These are phyloP conservation scores for Tetrahymena malaccensis DNA, from an alignment of 73 alveolate genomes.

Conservation along the genomic window DNA sequence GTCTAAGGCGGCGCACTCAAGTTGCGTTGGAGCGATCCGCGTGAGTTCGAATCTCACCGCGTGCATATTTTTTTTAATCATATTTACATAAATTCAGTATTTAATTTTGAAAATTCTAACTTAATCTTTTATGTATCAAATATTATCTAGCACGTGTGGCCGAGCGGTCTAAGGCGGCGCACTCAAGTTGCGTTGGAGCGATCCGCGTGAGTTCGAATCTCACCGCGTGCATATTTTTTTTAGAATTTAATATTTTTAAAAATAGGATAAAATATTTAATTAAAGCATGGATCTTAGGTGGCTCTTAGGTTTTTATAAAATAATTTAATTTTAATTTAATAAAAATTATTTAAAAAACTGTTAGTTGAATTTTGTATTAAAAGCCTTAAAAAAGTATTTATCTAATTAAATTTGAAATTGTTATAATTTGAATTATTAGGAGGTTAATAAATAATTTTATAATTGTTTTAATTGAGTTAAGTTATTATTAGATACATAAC, in stretches of 20 bases:
- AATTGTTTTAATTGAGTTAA: too few species aligned
- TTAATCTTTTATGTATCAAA: background rate
- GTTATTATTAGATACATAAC: too few species aligned
- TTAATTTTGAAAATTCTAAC: background rate
- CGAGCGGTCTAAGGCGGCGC: slow-evolving; percentile 7
- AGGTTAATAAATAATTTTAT: too few species aligned
- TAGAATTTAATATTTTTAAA: background rate
- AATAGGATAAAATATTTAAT: too few species aligned
- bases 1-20: slow-evolving; percentile 4
- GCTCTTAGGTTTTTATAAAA: too few species aligned
- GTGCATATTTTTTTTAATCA: background rate
- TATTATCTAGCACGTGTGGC: background rate
- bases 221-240: background rate
- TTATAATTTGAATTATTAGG: too few species aligned
- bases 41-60: slow-evolving; percentile 3
- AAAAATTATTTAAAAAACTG: too few species aligned
- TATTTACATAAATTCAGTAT: background rate
- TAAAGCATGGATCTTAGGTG: too few species aligned
- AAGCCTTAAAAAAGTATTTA: too few species aligned
- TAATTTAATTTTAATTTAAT: too few species aligned
- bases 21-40: slow-evolving; percentile 5
- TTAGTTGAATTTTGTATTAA: too few species aligned
- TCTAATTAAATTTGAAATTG: too few species aligned
- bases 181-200: slow-evolving; percentile 3
- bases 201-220: slow-evolving; percentile 2